Conservation (phyloP, 2,329 filamentous ascomycete species). For the Aspergillus clavatus region DNA sequence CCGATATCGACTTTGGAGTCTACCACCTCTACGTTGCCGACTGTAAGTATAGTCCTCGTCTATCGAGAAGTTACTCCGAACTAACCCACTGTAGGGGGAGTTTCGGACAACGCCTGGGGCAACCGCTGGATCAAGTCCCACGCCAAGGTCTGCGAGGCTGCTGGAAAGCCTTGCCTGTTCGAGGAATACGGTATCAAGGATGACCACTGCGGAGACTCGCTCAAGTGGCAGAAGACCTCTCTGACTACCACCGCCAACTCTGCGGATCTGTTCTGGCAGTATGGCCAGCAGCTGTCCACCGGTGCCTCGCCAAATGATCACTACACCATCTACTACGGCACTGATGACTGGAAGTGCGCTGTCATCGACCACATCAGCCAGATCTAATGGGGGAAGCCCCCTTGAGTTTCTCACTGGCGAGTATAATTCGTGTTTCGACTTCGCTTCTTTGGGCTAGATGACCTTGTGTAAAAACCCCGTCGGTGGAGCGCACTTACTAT, state of each 20-base stretch:
- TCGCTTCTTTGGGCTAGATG: too few species aligned
- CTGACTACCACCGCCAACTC: conserved; percentile 28
- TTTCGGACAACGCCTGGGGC: conserved; percentile 37
- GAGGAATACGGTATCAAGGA: conserved; percentile 35
- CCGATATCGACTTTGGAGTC: conserved; percentile 52
- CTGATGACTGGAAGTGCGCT: background rate
- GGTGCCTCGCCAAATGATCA: background rate
- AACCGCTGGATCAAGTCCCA: conserved; percentile 46
- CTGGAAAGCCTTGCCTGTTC: conserved; percentile 36
- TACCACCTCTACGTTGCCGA: conserved; percentile 48
- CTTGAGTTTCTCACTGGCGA: too few species aligned
- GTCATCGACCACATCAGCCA: background rate
- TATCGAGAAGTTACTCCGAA: too few species aligned
- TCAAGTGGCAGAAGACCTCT: conserved; percentile 31
- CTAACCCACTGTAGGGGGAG: conserved; percentile 22
- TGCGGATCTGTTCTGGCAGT: conserved; percentile 37
- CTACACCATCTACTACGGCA: background rate
- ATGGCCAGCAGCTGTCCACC: conserved; percentile 9
- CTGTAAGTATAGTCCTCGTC: conserved; percentile 27
- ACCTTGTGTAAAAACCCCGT: too few species aligned
- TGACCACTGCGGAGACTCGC: conserved; percentile 20
- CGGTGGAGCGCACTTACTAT: too few species aligned
- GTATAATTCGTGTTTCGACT: too few species aligned
- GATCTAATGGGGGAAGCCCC: too few species aligned
- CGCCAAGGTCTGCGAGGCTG: conserved; percentile 29